Evolutionary conservation across 805 yeast genomes (phyloP), one percentile per base, ranked within the genome.

Genomic region (Metschnikowia colocasiae): DNA sequence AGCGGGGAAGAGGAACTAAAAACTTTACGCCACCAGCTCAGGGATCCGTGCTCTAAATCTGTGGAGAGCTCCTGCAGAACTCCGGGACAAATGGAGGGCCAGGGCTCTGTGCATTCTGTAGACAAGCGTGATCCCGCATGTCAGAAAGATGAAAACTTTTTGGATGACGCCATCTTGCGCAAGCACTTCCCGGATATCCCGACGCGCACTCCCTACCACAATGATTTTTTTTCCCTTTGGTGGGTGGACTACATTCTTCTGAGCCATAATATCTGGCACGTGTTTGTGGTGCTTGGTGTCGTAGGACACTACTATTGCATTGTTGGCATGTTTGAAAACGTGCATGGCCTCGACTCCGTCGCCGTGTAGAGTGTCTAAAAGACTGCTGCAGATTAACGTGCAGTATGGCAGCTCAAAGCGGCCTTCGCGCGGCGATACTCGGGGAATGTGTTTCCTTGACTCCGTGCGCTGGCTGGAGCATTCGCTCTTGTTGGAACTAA

Each of bases 231-330:
- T 30, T 81, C 89, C 1, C 62, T 86, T 18, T 92, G 85, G 92
- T 90, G 97, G 92, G 83, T 83, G 13, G 94, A 87, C 57, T 86
- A 85, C 62, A 63, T 78, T 23, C 73, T 83, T 45, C 77, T 81
- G 35, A 87, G 96, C 31, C 99, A 92, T 65, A 91, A 90, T 59
- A 72, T 92, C 26, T 92, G 99, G 99, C 99, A 92, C 67, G 63
- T 89, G 10, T 88, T 86, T 61, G 99, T 94, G 26, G 78, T 94
- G 15, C 74, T 86, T 22, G 99, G 99, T 2, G 82, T 89, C n/a
- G 65, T 86, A 35, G 95, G 95, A 27, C 98, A 92, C 65, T 94
- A 91, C 65, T 73, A 74, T 47, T 92, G 95, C 12, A 71, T 89
- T 32, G 69, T 88, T 51, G 82, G 80, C 48, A 83, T 91, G 86